Evolutionary conservation across 2,329 filamentous ascomycete genomes (phyloP).

Genomic region (Biscogniauxia sp.): DNA sequence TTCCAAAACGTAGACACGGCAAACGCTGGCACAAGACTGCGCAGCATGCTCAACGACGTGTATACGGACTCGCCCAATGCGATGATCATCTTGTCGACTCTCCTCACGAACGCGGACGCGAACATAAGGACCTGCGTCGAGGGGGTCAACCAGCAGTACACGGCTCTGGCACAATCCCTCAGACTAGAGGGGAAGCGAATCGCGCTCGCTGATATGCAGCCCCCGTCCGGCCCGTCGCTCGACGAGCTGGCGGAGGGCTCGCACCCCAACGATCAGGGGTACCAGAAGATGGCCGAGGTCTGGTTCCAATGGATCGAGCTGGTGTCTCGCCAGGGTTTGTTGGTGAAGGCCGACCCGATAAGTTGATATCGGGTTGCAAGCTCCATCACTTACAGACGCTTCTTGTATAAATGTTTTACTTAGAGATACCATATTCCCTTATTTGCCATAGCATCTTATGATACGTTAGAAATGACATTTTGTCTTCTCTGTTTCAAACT

Average conservation of each 20-base stretch:
- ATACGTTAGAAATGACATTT: too few relatives aligned
- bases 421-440: too few relatives aligned
- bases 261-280: constrained; percentile 35
- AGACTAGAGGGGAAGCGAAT: constrained; percentile 22
- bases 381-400: too few relatives aligned
- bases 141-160: constrained; percentile 30
- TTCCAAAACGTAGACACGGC: constrained; percentile 30
- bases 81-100: constrained; percentile 35
- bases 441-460: too few relatives aligned
- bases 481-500: too few relatives aligned
- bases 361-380: neutral
- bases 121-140: constrained; percentile 23
- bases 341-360: constrained; percentile 14
- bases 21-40: constrained; percentile 28
- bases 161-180: constrained; percentile 22
- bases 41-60: constrained; percentile 30
- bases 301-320: constrained; percentile 31
- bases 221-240: constrained; percentile 22
- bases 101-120: constrained; percentile 29
- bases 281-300: constrained; percentile 35
- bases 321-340: constrained; percentile 22
- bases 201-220: constrained; percentile 35
- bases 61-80: constrained; percentile 29
- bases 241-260: constrained; percentile 34
- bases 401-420: too few relatives aligned